Evolutionary conservation across 768 basidiomycete species (phyloP), one percentile per base, ranked within the genome.

Genomic region (Tylopilus vinaceipallidus): DNA sequence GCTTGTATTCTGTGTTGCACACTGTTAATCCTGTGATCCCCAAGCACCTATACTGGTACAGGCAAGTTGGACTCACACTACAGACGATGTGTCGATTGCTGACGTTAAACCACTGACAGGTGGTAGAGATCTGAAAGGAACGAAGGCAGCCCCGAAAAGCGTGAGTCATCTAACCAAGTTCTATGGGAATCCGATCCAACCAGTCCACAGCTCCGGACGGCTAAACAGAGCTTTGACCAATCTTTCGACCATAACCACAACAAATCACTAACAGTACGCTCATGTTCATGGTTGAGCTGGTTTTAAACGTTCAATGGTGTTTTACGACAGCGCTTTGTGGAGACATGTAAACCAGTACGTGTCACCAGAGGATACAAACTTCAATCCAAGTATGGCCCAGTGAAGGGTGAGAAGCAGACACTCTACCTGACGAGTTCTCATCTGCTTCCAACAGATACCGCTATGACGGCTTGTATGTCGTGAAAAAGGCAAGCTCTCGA

Each of bases 111-210:
- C 37, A 43, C 0, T 47, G 50, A 19, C 52, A 81, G 92, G 93
- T 33, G 94, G 94, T 10, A 79, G 94, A 30, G 86, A 94, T 66
- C 74, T 95, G 34, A 91, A 77, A 65, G 94, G 94, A 11, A 95
- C 94, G 0, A 86, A 86, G 64, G 65, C 72, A 4, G 78, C 79
- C 2, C 92, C 89, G 0, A 94, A 95, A 67, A 95, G 95, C 69
- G 91, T 91, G 43, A 30, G 79, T 65, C 7, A 17, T 35, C 22
- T 11, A 19, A 24, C 4, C 24, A 8, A 10, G 39, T 11, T 34
- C 7, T 17, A 10, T 16, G 9, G 13, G 10, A 4, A 9, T 16
- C 24, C 3, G 3, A 39, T 39, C 39, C 36, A 30, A 61, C 42
- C n/a, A 5, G 23, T 10, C 17, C 35, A 17, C 38, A 92, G 89